phyloP scores from a whole-genome alignment of 208 protist species.

The Crithidia brevicula region DNA sequence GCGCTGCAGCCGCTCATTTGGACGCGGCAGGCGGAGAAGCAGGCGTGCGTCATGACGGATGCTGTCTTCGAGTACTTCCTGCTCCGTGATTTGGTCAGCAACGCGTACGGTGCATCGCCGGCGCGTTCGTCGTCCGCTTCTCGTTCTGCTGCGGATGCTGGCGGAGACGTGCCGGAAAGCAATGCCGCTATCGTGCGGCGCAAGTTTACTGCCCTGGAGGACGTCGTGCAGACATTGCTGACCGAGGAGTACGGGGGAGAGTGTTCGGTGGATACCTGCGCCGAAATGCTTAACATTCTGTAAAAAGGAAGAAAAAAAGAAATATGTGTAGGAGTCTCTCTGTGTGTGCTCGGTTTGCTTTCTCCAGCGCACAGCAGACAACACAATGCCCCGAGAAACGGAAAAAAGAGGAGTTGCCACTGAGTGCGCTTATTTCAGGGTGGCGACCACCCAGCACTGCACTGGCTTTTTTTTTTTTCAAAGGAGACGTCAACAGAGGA shows the following conservation, averaged over 20 bases:
- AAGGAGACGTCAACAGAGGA: too few relatives aligned
- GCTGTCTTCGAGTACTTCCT: constrained; percentile 52
- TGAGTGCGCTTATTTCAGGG: too few relatives aligned
- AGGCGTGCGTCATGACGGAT: constrained; percentile 57
- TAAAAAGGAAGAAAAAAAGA: constrained; percentile 2
- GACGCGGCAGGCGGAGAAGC: constrained; percentile 43
- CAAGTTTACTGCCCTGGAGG: constrained; percentile 27
- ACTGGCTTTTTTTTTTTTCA: too few relatives aligned
- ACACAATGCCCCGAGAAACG: too few relatives aligned
- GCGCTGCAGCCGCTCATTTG: constrained; percentile 32
- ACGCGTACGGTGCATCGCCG: not conserved
- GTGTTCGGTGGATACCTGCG: constrained; percentile 42
- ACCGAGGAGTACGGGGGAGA: constrained; percentile 47
- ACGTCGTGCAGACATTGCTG: constrained; percentile 39
- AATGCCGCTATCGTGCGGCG: constrained; percentile 10
- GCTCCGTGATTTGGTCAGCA: constrained; percentile 19
- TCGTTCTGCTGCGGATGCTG: not conserved
- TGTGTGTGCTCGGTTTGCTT: not conserved
- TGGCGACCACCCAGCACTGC: too few relatives aligned
- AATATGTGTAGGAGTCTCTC: too few relatives aligned
- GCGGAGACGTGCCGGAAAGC: not conserved
- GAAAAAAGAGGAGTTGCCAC: too few relatives aligned
- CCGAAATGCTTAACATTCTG: constrained; percentile 39
- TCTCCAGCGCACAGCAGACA: too few relatives aligned
- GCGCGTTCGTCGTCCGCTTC: not conserved